Conservation (phyloP, 805 yeast genomes). For the Komagataella ulmi region DNA sequence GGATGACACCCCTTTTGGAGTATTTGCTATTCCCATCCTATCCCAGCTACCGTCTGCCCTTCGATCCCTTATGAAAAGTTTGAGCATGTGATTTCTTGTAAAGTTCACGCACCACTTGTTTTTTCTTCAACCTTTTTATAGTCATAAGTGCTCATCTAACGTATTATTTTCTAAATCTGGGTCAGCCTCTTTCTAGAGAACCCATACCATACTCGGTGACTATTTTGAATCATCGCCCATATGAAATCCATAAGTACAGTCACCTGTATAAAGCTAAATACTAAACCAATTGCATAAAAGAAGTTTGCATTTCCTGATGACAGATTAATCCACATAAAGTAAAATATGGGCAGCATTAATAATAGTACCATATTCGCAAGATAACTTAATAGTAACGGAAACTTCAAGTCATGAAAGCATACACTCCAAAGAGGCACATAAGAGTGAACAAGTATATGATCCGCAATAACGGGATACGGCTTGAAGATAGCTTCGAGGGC, state of each 20-base stretch:
- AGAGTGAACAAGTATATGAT: conserved; percentile 32
- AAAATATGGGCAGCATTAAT: conserved; percentile 74
- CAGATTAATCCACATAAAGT: conserved; percentile 85
- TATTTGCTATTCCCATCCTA: too few species aligned
- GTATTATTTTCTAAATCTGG: conserved; percentile 15
- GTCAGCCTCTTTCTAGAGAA: conserved; percentile 26
- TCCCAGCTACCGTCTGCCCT: too few species aligned
- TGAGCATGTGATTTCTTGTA: too few species aligned
- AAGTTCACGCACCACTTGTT: too few species aligned
- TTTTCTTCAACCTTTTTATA: too few species aligned
- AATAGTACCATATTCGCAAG: conserved; percentile 18
- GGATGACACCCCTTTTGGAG: too few species aligned
- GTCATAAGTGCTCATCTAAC: too few species aligned
- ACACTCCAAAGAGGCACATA: conserved; percentile 16
- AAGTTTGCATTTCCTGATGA: conserved; percentile 96
- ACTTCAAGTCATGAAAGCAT: conserved; percentile 13
- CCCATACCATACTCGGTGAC: conserved; percentile 26
- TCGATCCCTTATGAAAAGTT: too few species aligned
- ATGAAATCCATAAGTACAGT: conserved; percentile 60
- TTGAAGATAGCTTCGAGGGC: conserved; percentile 46
- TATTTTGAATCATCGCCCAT: conserved; percentile 67
- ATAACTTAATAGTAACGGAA: conserved; percentile 15
- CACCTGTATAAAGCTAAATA: conserved; percentile 59
- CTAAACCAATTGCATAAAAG: conserved; percentile 86
- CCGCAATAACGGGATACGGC: conserved; percentile 79